These are phyloP conservation scores for Phytophthora kernoviae DNA, from an alignment of 352 stramenopile species.

Conservation along the genomic window DNA sequence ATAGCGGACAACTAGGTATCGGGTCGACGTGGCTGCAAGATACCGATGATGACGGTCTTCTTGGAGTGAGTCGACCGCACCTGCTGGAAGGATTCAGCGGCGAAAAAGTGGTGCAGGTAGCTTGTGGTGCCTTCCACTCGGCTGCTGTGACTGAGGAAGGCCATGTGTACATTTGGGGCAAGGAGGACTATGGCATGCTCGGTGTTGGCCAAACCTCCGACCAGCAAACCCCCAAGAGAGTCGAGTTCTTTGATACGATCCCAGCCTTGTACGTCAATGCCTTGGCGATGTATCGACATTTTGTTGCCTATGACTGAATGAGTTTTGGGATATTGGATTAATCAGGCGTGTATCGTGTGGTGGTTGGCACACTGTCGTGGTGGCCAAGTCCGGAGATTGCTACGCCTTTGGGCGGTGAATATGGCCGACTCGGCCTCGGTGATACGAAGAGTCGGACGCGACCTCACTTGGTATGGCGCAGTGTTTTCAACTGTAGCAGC, in stretches of 20 bases:
- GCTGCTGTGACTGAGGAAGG: constrained; percentile 75
- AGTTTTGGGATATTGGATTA: neutral
- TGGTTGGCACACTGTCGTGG: constrained; percentile 83
- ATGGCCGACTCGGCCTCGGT: constrained; percentile 85
- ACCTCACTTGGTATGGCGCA: constrained; percentile 53
- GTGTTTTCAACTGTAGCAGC: neutral
- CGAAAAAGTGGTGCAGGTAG: constrained; percentile 81
- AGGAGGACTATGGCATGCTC: constrained; percentile 90
- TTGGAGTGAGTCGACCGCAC: constrained; percentile 63
- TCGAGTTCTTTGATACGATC: constrained; percentile 74
- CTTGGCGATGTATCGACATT: neutral
- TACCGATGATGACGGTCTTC: constrained; percentile 57
- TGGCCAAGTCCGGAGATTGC: constrained; percentile 73
- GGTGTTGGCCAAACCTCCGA: constrained; percentile 78
- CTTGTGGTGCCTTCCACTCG: constrained; percentile 83
- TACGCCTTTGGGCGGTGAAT: constrained; percentile 85
- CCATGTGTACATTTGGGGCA: constrained; percentile 81
- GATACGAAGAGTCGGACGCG: constrained; percentile 73
- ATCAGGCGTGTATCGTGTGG: constrained; percentile 77
- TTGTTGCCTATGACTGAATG: constrained; percentile 2
- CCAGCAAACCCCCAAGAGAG: constrained; percentile 56
- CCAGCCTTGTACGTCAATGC: constrained; percentile 58
- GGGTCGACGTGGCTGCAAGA: constrained; percentile 69
- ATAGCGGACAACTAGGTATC: constrained; percentile 78
- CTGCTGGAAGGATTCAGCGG: constrained; percentile 67